phyloP scores from a whole-genome alignment of 805 yeast species.

The Metschnikowia chrysomelidarum region DNA sequence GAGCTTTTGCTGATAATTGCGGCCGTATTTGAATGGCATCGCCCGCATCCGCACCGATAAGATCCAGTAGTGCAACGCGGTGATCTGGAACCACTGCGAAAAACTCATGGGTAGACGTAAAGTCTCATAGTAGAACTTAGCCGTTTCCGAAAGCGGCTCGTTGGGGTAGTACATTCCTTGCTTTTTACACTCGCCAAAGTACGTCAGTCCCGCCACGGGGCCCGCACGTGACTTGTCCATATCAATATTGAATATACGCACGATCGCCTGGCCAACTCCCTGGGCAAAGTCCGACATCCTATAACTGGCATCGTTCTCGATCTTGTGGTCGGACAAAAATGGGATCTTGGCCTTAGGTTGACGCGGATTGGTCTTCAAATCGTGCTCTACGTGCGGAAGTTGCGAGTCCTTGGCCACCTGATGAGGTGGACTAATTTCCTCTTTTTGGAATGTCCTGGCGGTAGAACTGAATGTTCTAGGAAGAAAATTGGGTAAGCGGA shows the following conservation, averaged over 20 bases:
- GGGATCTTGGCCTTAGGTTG: conserved; percentile 37
- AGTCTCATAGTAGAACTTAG: conserved; percentile 82
- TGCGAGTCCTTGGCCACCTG: conserved; percentile 39
- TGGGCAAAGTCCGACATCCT: conserved; percentile 37
- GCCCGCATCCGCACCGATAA: conserved; percentile 94
- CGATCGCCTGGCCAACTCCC: conserved; percentile 61
- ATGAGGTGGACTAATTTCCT: conserved; percentile 31
- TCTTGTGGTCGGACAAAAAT: conserved; percentile 37
- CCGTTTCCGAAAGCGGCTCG: conserved; percentile 68
- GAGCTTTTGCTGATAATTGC: conserved; percentile 86
- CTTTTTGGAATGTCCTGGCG: conserved; percentile 17
- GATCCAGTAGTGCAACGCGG: conserved; percentile 90
- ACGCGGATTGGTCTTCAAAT: conserved; percentile 32
- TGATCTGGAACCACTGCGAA: conserved; percentile 95
- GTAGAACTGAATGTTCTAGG: too few relatives aligned
- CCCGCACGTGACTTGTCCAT: conserved; percentile 94
- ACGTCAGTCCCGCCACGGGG: conserved; percentile 87
- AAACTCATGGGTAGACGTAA: conserved; percentile 81
- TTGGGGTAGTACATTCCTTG: conserved; percentile 80
- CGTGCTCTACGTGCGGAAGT: conserved; percentile 37
- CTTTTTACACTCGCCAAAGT: conserved; percentile 80
- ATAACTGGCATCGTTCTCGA: conserved; percentile 37
- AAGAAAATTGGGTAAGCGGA: background rate
- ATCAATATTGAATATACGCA: conserved; percentile 66
- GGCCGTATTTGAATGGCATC: conserved; percentile 86